phyloP scores from a whole-genome alignment of 192 early-diverging fungal species.

The Entomortierella lignicola region DNA sequence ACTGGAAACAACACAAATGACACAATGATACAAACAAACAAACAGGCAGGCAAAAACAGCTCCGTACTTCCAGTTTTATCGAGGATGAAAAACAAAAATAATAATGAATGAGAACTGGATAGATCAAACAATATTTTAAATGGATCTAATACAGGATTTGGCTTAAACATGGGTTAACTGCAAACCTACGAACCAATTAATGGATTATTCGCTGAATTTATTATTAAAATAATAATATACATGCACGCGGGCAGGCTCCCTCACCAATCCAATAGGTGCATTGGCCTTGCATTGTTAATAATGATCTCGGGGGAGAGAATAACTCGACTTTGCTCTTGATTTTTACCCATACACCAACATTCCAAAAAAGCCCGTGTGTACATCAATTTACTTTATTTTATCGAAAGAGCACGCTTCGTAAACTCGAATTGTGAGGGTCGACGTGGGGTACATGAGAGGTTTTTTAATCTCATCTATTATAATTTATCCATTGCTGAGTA shows the following conservation, averaged over 20 bases:
- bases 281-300: background rate
- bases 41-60: background rate
- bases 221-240: no score
- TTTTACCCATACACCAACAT: slow-evolving; percentile 19
- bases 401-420: background rate
- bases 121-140: no score
- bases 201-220: background rate
- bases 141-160: no score
- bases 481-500: background rate
- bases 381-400: background rate
- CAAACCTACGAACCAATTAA: background rate
- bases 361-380: slow-evolving; percentile 21
- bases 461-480: slow-evolving; percentile 23
- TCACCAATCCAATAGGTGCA: background rate
- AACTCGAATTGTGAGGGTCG: background rate
- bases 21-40: no score
- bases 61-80: background rate
- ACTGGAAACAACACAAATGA: no score
- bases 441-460: background rate
- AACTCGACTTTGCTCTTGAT: background rate
- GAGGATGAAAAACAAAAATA: no score
- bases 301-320: background rate
- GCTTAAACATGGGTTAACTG: no score
- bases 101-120: no score
- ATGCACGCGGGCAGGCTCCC: no score